Evolutionary conservation across 148 eudicot genomes (phyloP), one percentile per base, ranked within the genome.

Genomic region (Amaranthus hypochondriacus): DNA sequence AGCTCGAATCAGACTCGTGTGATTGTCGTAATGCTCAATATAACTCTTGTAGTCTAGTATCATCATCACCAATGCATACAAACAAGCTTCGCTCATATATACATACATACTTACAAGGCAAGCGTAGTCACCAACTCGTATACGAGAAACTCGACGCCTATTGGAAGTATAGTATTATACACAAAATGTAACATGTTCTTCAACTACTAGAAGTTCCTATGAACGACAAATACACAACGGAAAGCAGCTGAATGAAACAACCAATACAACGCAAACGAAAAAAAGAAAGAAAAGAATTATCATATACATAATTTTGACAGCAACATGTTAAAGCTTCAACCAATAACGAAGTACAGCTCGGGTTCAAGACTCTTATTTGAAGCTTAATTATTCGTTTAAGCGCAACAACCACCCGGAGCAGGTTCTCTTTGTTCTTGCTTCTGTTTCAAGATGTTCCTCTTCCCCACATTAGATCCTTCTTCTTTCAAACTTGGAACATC

Each of bases 401-500:
- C 78, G 85, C 98, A 94, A 80, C 98, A 91, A 64, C 88, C 81
- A 53, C 85, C 74, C 21, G 62, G 9, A 7, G 84, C 73, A 43
- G 81, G 79, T 11, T 81, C 54, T 59, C 81, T 83, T 74, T 82
- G 72, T 72, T 87, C 91, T 82, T 84, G 96, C 66, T 91, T 91
- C 80, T 84, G 92, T 80, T 88, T 91, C 63, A 88, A 78, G 75
- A 88, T 89, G 78, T 89, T 94, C 77, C 91, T 88, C 82, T 91
- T 94, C 42, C 64, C 87, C 47, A 77, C 84, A 7, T 79, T 88
- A 3, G 98, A 88, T 64, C 98, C 98, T 91, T 94, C 93, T 79
- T 94, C 96, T 48, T 88, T 72, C 28, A 91, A 89, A 76, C 93
- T 84, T 3, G 98, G 97, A 73, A 94, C 90, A 79, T 94, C 97